Base-by-base conservation (phyloP, 2,329 filamentous ascomycete genomes). In the Pseudogymnoascus sp. region DNA sequence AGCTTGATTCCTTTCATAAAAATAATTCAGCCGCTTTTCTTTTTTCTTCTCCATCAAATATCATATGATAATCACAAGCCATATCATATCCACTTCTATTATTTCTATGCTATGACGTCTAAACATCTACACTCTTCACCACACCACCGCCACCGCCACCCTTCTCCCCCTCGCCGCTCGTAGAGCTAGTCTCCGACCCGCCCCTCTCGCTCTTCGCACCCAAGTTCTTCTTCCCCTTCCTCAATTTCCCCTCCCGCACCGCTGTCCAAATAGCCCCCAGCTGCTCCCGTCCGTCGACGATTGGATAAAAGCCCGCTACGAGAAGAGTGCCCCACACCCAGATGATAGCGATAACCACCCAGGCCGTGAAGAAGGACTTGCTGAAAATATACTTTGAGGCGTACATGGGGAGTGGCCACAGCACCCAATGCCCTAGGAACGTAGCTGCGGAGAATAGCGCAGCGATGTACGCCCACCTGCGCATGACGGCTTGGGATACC, bases 331-430 rank as follows among this genome's bases (percentile, higher is more conserved):
- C 66, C 79, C 79, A 82, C 2, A 81, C 73, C 79, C 80, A 83
- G 30, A 83, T 77, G 14, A 83, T 78, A 0, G 75, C 74, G 0
- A 83, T 69, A 0, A 79, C 72, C 1, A 82, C 68, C 80, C 80
- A 83, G 0, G 78, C 80, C 1, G 71, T 69, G 57, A 77, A 83
- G 63, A 82, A 82, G 35, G 68, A 69, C 60, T 77, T 76, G 1
- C 72, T 71, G 64, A 81, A 82, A 0, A 81, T 70, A 61, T 81
- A 81, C 7, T 75, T 74, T 0, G 78, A 74, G 0, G 75, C 80
- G 64, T 82, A 82, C 79, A 82, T 83, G 0, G 79, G 79, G 47
- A 82, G 70, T 0, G 80, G 80, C 79, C 79, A 83, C 2, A 82
- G 62, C 1, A 82, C 78, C 78, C 78, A 81, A 59, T 81, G 79